A percentile compares a stretch with the other conserved stretches of the same genome.
Evolutionary conservation across 805 yeast species (phyloP).

Genomic region (Candida xiaguanensis): DNA sequence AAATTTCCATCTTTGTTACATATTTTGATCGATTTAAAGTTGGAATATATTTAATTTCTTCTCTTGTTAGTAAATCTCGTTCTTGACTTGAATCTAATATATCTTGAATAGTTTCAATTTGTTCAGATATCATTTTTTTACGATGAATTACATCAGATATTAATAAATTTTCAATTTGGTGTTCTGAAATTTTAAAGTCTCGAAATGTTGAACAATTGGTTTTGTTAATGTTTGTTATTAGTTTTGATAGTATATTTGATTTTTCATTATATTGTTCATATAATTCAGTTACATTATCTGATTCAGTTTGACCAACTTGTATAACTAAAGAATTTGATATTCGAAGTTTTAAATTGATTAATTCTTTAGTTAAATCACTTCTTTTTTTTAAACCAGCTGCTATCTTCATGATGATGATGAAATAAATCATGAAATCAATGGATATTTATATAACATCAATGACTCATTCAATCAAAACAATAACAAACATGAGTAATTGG

Average conservation of each 20-base stretch:
- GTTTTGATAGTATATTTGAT: background rate
- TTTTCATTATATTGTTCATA: background rate
- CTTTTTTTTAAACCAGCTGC: conserved; percentile 1
- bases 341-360: background rate
- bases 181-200: background rate
- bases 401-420: background rate
- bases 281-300: conserved; percentile 1
- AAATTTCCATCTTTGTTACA: background rate
- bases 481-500: no score
- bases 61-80: background rate
- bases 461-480: background rate
- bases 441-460: no score
- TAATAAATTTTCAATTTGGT: background rate
- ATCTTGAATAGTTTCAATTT: background rate
- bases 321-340: background rate
- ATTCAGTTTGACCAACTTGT: background rate
- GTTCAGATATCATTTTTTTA: background rate
- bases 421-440: background rate
- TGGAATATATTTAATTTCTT: background rate
- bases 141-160: conserved; percentile 1
- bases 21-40: background rate
- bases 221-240: background rate
- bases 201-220: background rate
- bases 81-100: background rate
- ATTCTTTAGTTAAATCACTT: conserved; percentile 2